Evolutionary conservation across 169 alveolate species (phyloP).

Genomic region (Pseudocohnilembus persalinus): DNA sequence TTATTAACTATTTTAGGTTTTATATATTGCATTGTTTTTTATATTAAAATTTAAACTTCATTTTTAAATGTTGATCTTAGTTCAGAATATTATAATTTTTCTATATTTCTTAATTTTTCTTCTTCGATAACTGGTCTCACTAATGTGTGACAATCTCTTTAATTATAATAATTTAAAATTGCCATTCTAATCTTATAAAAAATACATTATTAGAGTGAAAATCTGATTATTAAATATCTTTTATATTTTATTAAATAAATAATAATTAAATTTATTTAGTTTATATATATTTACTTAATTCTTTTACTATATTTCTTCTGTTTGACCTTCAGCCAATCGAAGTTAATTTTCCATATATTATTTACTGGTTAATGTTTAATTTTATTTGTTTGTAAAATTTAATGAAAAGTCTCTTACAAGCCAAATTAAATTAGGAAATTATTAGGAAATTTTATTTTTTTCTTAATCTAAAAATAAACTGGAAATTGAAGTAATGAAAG

Average conservation of each 20-base stretch:
- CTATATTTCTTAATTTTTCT: not conserved
- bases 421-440: not conserved
- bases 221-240: too few relatives aligned
- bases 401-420: not conserved
- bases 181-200: not conserved
- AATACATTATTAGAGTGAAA: not conserved
- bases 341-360: not conserved
- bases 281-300: not conserved
- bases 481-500: not conserved
- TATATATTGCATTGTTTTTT: not conserved
- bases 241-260: too few relatives aligned
- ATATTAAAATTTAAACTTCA: too few relatives aligned
- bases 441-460: not conserved
- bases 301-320: not conserved
- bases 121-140: not conserved
- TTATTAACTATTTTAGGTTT: not conserved
- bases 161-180: too few relatives aligned
- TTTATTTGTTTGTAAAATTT: not conserved
- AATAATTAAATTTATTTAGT: too few relatives aligned
- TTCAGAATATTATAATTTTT: too few relatives aligned
- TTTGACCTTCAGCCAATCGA: not conserved
- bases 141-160: not conserved
- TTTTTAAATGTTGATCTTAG: not conserved
- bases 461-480: not conserved
- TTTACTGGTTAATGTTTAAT: not conserved